These are phyloP conservation scores for Claviceps maximensis DNA, from an alignment of 2,329 filamentous ascomycete species.

Conservation along the genomic window DNA sequence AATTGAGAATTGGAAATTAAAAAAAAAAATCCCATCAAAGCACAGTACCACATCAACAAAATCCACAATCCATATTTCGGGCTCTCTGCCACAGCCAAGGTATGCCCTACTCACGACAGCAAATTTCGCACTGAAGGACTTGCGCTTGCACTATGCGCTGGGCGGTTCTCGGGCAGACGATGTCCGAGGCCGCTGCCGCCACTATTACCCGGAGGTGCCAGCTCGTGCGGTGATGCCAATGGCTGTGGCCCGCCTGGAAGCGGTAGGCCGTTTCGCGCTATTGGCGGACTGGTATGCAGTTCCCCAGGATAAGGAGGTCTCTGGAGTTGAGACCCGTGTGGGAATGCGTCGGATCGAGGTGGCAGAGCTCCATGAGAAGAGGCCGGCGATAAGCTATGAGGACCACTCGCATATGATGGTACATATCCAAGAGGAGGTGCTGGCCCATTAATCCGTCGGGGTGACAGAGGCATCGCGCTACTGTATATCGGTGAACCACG, in stretches of 20 bases:
- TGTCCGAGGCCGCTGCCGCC: conserved; percentile 15
- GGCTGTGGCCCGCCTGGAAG: conserved; percentile 11
- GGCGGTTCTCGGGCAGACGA: conserved; percentile 27
- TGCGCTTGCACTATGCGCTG: conserved; percentile 56
- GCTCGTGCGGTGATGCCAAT: conserved; percentile 12
- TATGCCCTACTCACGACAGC: conserved; percentile 35
- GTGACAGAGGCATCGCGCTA: conserved; percentile 36
- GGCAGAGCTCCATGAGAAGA: conserved; percentile 22
- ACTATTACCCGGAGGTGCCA: conserved; percentile 11
- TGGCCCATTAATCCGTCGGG: conserved; percentile 31
- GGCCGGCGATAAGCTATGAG: conserved; percentile 17
- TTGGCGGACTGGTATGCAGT: conserved; percentile 32
- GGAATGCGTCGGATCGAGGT: conserved; percentile 19
- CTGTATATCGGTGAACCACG: conserved; percentile 19
- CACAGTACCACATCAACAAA: background rate
- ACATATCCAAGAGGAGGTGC: conserved; percentile 29
- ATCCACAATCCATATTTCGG: background rate
- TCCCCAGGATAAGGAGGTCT: conserved; percentile 28
- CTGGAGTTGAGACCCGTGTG: conserved; percentile 29
- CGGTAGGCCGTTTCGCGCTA: conserved; percentile 26
- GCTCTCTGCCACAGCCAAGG: background rate
- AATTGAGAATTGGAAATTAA: too few relatives aligned
- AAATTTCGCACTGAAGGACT: conserved; percentile 65
- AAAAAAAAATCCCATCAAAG: background rate
- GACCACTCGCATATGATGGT: conserved; percentile 17